Evolutionary conservation across 1,139 yeast species (phyloP).

Genomic region (Pichiaceae sp.): DNA sequence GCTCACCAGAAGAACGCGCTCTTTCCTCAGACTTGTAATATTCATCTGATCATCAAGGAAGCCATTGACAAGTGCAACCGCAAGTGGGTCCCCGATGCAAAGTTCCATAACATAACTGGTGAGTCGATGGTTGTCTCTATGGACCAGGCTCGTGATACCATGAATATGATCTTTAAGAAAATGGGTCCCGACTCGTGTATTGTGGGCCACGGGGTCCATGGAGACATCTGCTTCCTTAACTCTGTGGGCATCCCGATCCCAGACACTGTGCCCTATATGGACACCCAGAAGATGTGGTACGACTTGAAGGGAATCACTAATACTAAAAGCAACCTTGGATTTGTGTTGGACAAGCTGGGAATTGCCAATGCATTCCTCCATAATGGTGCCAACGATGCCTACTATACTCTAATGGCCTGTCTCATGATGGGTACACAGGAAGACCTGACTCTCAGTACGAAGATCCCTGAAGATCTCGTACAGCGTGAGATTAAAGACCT

Average conservation of each 20-base stretch:
- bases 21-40: conserved; percentile 36
- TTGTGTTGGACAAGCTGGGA: conserved; percentile 39
- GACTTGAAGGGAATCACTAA: conserved; percentile 28
- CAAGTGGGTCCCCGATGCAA: conserved; percentile 54
- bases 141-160: conserved; percentile 29
- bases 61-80: conserved; percentile 41
- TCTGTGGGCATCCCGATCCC: conserved; percentile 42
- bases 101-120: conserved; percentile 48
- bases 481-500: no score
- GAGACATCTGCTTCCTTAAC: conserved; percentile 50
- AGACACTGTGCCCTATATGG: conserved; percentile 26
- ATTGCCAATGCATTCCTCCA: conserved; percentile 62
- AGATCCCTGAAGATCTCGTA: no score
- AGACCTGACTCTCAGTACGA: conserved; percentile 15
- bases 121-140: conserved; percentile 36
- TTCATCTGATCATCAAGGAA: conserved; percentile 55
- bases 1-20: conserved; percentile 30
- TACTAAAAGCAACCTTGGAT: conserved; percentile 40
- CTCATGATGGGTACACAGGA: conserved; percentile 19
- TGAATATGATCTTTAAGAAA: conserved; percentile 35
- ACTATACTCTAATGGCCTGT: conserved; percentile 41
- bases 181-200: conserved; percentile 29
- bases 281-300: conserved; percentile 45
- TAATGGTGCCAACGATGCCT: conserved; percentile 82
- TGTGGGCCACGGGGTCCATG: conserved; percentile 65